Base-by-base conservation (phyloP, 177 flowering plant genomes). In the Vitis hybrid region DNA sequence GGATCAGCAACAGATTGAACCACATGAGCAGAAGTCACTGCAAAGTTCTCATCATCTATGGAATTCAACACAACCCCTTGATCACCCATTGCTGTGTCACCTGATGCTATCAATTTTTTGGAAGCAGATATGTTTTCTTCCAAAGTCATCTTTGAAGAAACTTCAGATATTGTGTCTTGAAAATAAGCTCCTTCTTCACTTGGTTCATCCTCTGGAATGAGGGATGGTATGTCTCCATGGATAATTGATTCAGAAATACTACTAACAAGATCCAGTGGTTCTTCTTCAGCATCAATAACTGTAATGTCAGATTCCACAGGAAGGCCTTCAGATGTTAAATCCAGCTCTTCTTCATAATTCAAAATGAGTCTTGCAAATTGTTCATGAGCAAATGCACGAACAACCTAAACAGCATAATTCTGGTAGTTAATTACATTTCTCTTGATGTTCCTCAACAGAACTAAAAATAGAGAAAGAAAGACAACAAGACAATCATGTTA, bases 301-400 rank as follows among this genome's bases (percentile, higher is more conserved):
- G 57, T 76, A 58, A 80, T 81, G 82, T 87, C 88, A 66, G 83
- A 88, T 72, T 82, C 94, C 15, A 80, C 62, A 31, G 84, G 86
- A 73, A 80, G 69, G 65, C 74, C 79, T 71, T 88, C 94, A 77
- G 81, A 77, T 64, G 88, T 77, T 22, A 90, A 76, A 73, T 90
- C 92, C 54, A 88, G 62, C 28, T 90, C 94, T 67, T 87, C 90
- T 33, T 89, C 85, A 73, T 82, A 79, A 67, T 75, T 87, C 73
- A 95, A 81, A 67, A 95, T 87, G 24, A 95, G 90, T 84, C 99
- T 87, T 18, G 99, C 98, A 83, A 87, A 93, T 80, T 95, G 98
- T 75, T 95, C 99, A 77, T 95, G 99, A 65, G 97, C 98, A 80
- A 78, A 80, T 74, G 99, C 99, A 59, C 97, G 96, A 15, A 90